Evolutionary conservation across 345 rosid species (phyloP).

Genomic region (Leavenworthia alabamica): DNA sequence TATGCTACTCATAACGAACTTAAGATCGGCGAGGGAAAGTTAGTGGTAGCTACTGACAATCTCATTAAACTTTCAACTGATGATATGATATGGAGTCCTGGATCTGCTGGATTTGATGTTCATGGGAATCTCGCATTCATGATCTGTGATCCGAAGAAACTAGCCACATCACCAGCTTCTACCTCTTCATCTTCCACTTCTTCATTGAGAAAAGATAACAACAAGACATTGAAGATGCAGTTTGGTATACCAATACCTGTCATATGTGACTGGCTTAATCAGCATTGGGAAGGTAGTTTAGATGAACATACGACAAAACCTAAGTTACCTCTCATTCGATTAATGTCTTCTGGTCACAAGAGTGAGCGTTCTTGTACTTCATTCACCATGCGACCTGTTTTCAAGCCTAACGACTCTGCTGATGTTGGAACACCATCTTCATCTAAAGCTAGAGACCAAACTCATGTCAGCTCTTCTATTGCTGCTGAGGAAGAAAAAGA

Average conservation of each 20-base stretch:
- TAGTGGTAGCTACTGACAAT: conserved; percentile 88
- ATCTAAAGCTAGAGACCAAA: conserved; percentile 36
- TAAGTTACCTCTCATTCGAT: conserved; percentile 71
- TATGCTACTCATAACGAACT: conserved; percentile 55
- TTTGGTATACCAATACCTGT: conserved; percentile 91
- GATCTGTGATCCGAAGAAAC: conserved; percentile 95
- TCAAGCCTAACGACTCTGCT: conserved; percentile 53
- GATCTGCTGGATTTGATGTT: conserved; percentile 92
- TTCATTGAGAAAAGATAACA: conserved; percentile 33
- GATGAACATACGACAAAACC: conserved; percentile 80
- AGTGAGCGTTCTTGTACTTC: conserved; percentile 86
- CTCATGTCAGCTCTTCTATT: conserved; percentile 38
- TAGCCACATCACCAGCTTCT: conserved; percentile 78
- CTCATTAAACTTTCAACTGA: conserved; percentile 81
- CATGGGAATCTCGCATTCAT: conserved; percentile 93
- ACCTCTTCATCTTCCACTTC: conserved; percentile 73
- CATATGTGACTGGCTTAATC: conserved; percentile 91
- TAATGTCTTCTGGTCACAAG: conserved; percentile 89
- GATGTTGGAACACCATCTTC: conserved; percentile 36
- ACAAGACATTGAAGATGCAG: conserved; percentile 67
- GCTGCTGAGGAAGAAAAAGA: conserved; percentile 31
- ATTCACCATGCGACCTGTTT: conserved; percentile 71
- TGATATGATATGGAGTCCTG: conserved; percentile 74
- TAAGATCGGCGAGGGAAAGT: conserved; percentile 79
- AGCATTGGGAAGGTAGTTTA: conserved; percentile 96